Percentiles rank a stretch among this genome's conserved stretches.
Evolutionary conservation across 306 rosid genomes (phyloP).

Genomic region (Vigna radiata): DNA sequence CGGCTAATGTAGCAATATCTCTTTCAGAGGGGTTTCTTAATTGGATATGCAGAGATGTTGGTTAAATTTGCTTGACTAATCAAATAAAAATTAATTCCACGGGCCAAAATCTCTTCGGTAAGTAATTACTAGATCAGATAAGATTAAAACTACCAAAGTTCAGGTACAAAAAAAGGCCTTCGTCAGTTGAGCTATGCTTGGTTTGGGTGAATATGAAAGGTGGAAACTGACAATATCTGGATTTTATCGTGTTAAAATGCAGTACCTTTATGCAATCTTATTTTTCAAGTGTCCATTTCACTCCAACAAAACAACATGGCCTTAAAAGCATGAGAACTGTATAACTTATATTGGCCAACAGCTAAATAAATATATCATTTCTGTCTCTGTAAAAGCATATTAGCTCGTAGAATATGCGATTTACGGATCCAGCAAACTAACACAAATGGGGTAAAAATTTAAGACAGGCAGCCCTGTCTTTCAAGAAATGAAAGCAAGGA

Average conservation of each 20-base stretch:
- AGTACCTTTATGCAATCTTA: not conserved
- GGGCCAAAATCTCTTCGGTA: constrained; percentile 15
- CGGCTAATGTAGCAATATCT: not conserved
- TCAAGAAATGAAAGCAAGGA: constrained; percentile 24
- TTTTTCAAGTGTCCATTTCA: constrained; percentile 22
- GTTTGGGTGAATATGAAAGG: constrained; percentile 28
- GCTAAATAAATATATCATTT: constrained; percentile 12
- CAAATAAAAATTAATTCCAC: not conserved
- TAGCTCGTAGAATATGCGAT: constrained; percentile 7
- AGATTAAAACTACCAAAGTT: not conserved
- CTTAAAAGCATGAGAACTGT: constrained; percentile 7
- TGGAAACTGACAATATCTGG: not conserved
- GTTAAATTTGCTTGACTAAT: not conserved
- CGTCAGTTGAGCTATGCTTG: not conserved
- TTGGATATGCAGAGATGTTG: constrained; percentile 4
- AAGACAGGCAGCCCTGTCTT: constrained; percentile 16
- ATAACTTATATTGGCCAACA: not conserved
- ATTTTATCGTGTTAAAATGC: constrained; percentile 1
- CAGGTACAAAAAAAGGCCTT: not conserved
- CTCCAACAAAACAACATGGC: constrained; percentile 9
- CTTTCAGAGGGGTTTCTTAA: not conserved
- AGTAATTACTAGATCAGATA: not conserved
- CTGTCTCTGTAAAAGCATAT: constrained; percentile 19
- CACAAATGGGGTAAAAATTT: constrained; percentile 11
- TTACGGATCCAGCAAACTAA: constrained; percentile 9